Percentiles rank a stretch among this genome's conserved stretches.
Evolutionary conservation across 306 rosid species (phyloP).

Genomic region (Gastrolobium bilobum): DNA sequence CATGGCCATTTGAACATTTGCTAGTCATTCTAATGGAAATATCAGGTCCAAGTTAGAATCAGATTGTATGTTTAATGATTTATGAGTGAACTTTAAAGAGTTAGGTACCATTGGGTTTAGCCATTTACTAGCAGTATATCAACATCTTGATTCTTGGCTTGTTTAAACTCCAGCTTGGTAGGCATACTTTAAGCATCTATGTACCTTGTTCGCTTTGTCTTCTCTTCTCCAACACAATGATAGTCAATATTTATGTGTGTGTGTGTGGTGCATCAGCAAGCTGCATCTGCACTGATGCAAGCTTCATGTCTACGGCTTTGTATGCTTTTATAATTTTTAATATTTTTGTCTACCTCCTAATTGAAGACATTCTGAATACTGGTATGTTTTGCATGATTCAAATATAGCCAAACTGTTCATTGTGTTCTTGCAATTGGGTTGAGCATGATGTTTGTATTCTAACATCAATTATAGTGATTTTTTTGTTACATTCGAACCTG

Average conservation of each 20-base stretch:
- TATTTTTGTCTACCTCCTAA: not conserved
- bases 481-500: conserved; percentile 23
- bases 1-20: conserved; percentile 23
- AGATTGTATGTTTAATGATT: conserved; percentile 23
- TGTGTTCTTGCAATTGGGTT: conserved; percentile 35
- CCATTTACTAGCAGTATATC: conserved; percentile 26
- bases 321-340: not conserved
- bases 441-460: conserved; percentile 26
- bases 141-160: not conserved
- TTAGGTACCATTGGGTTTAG: conserved; percentile 10
- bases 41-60: conserved; percentile 20
- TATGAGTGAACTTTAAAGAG: not conserved
- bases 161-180: conserved; percentile 19
- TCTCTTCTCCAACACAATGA: conserved; percentile 7
- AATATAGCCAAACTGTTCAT: conserved; percentile 27
- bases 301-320: conserved; percentile 12
- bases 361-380: not conserved
- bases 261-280: not conserved
- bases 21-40: conserved; percentile 15
- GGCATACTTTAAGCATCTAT: conserved; percentile 1
- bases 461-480: conserved; percentile 25
- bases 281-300: not conserved
- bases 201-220: conserved; percentile 4
- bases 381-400: not conserved
- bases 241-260: conserved; percentile 25